Evolutionary conservation across 2,329 filamentous ascomycete genomes (phyloP), one percentile per base, ranked within the genome.

Genomic region (Neofusicoccum sp.): DNA sequence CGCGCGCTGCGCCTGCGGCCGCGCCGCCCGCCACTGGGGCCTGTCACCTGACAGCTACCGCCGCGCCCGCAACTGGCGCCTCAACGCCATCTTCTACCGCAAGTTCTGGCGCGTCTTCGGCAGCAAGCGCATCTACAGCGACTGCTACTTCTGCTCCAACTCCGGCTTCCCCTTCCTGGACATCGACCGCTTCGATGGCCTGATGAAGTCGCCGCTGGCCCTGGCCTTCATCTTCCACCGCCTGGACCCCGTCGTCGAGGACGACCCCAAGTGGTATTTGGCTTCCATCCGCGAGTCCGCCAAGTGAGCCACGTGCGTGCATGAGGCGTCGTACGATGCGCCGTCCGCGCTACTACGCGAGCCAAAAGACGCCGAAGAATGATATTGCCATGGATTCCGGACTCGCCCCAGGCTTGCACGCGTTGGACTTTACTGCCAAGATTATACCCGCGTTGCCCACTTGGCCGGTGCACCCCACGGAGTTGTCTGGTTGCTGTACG

Each of bases 31-130:
- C 34, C 22, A 36, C 22, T 59, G 48, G 45, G 22, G 34, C 37
- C 37, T 63, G 44, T 9, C 61, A 33, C 14, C 34, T 44, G 61
- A 59, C 52, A 59, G 52, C 33, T 63, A 63, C 33, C 61, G 61
- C 44, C 56, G 44, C 22, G 45, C 54, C 44, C 44, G 37, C 34
- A 63, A 58, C 54, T 63, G 61, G 61, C 61, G 61, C 9, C 37
- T 36, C 44, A 59, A 58, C 52, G 52, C 52, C 52, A 63, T 50
- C 52, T 63, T 63, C 36, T 63, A 63, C 61, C 45, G 54, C 43
- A 63, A 63, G 52, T 63, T 63, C 48, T 63, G 61, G 61, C 34
- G 61, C 9, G 54, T 59, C 36, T 63, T 59, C 39, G 61, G 61
- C 11, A 43, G 44, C 45, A 59, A 52, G 37, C 50, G 39, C 45